Conservation (phyloP, 345 rosid genomes). For the Angophora floribunda region DNA sequence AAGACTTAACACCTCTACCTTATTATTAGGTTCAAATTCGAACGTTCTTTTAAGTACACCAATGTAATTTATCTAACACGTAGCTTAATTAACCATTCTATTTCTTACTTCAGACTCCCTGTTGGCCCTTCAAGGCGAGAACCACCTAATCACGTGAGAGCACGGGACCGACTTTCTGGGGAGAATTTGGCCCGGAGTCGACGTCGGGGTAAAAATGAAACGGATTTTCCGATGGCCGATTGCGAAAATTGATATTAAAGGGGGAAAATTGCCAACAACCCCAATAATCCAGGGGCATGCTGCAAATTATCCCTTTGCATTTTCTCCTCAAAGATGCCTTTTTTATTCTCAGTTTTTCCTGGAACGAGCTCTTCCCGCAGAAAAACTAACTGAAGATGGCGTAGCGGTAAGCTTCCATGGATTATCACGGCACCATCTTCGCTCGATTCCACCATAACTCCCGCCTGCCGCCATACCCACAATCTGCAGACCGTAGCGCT, state of each 20-base stretch:
- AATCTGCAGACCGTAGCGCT: not conserved
- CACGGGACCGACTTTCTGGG: not conserved
- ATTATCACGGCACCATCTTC: not conserved
- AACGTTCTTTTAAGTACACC: not conserved
- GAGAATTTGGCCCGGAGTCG: not conserved
- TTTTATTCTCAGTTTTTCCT: not conserved
- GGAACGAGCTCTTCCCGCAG: not conserved
- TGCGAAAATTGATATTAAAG: not conserved
- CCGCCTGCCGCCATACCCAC: not conserved
- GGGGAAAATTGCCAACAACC: not conserved
- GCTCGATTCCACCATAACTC: not conserved
- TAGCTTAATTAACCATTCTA: not conserved
- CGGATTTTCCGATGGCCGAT: not conserved
- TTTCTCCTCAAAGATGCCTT: not conserved
- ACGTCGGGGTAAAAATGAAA: not conserved
- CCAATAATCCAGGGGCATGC: not conserved
- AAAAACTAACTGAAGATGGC: not conserved
- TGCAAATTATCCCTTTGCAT: not conserved
- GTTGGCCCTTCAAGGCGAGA: not conserved
- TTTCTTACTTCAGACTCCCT: not conserved
- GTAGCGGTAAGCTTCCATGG: not conserved
- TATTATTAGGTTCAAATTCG: not conserved
- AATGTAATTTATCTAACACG: not conserved
- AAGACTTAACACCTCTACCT: not conserved
- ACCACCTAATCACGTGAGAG: not conserved